Evolutionary conservation across 2,329 filamentous ascomycete species (phyloP), one percentile per base, ranked within the genome.

Genomic region (Sclerotinia subarctica): DNA sequence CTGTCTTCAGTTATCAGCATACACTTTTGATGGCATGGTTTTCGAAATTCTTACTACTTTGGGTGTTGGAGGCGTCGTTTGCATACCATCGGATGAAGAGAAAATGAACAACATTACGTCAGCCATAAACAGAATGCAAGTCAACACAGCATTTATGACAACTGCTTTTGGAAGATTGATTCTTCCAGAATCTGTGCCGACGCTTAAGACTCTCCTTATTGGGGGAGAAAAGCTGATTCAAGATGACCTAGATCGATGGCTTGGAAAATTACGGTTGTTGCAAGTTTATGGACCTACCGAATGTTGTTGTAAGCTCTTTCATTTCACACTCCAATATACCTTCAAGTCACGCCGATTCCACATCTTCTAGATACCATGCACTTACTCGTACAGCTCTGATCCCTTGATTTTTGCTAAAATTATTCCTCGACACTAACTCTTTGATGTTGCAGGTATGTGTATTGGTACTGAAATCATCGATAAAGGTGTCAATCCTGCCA

Each of bases 191-290:
- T 92, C 95, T 17, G 90, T 89, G 0, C 92, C 92, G 0, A 79
- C 79, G 0, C 78, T 97, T 83, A 66, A 79, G 92, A 5, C 81
- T 95, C 1, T 81, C 94, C 47, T 96, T 91, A 0, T 96, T 94
- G 73, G 93, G 91, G 10, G 93, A 95, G 79, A 96, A 94, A 92
- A 84, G 94, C 53, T 95, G 88, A 15, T 82, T 83, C 54, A 84
- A 85, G 80, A 85, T 29, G 76, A 80, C 68, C 72, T 80, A 58
- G 73, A 75, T 8, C 77, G 72, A 5, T 82, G 80, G 80, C 76
- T 77, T 17, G 47, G 70, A 64, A 51, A 74, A 44, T 76, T 75
- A 69, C 75, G 78, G 10, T 73, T 81, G 47, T 69, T 80, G 62
- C 81, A 82, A 74, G 78, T 75, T 0, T 97, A 97, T 75, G 93